These are phyloP conservation scores for Crassisporium funariophilum DNA, from an alignment of 768 basidiomycete genomes.

Conservation along the genomic window DNA sequence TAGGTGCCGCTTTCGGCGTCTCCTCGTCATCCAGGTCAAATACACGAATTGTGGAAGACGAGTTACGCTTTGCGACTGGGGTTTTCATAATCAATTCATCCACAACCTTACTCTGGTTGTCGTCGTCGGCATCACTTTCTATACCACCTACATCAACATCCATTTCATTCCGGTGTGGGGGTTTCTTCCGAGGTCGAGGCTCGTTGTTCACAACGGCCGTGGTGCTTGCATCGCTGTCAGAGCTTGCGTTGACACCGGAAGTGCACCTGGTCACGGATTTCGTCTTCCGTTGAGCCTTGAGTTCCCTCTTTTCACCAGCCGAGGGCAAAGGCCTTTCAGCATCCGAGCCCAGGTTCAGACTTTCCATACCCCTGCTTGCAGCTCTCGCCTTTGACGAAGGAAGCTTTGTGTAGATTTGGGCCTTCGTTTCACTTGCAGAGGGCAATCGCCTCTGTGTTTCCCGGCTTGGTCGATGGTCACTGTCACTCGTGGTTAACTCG, in stretches of 20 bases:
- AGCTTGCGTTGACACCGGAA: neutral
- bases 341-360: conserved; percentile 5
- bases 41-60: neutral
- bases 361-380: conserved; percentile 7
- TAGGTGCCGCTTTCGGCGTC: neutral
- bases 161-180: too few species aligned
- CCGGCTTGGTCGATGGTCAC: conserved; percentile 11
- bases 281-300: too few species aligned
- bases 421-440: conserved; percentile 19
- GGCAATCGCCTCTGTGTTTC: conserved; percentile 17
- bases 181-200: too few species aligned
- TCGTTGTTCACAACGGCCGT: neutral
- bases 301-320: too few species aligned
- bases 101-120: too few species aligned
- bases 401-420: neutral
- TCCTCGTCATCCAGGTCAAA: neutral
- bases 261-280: too few species aligned
- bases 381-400: conserved; percentile 1
- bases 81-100: too few species aligned
- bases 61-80: neutral
- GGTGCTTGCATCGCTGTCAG: neutral
- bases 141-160: too few species aligned
- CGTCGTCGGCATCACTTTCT: too few species aligned
- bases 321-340: too few species aligned
- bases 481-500: conserved; percentile 13